A percentile compares a stretch with the other conserved stretches of the same genome.
Conservation (phyloP, 2,329 filamentous ascomycete species). For the Trichoderma sp. region DNA sequence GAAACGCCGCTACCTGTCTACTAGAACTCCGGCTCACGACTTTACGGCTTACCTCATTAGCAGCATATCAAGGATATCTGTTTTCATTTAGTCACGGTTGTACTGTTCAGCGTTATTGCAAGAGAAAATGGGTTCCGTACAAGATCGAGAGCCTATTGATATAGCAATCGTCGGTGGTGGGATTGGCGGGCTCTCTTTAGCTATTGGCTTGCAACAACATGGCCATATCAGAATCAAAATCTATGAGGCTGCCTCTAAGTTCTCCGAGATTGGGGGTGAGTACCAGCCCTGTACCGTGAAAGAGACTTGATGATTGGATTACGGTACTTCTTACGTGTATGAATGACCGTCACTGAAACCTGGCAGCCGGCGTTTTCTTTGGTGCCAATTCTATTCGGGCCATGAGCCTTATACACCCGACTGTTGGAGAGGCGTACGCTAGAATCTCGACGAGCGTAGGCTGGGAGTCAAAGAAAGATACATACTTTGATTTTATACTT, state of each 20-base stretch:
- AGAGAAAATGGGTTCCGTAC: neutral
- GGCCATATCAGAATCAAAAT: conserved; percentile 40
- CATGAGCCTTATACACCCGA: conserved; percentile 52
- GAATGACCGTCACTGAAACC: neutral
- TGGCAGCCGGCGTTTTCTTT: conserved; percentile 50
- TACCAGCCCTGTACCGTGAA: neutral
- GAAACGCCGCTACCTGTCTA: neutral
- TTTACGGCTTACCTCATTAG: neutral
- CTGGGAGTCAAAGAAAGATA: conserved; percentile 22
- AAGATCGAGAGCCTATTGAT: neutral
- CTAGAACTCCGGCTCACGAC: neutral
- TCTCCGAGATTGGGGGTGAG: conserved; percentile 52
- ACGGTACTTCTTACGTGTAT: neutral
- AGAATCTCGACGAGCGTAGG: conserved; percentile 28
- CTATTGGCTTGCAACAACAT: conserved; percentile 44
- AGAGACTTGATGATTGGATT: neutral
- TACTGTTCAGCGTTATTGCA: neutral
- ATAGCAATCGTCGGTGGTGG: conserved; percentile 60
- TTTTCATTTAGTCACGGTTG: neutral
- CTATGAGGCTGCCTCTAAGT: conserved; percentile 55
- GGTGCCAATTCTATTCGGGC: conserved; percentile 55
- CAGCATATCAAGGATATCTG: neutral
- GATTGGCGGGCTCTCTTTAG: conserved; percentile 55
- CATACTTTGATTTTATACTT: conserved; percentile 23
- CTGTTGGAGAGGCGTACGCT: conserved; percentile 42